phyloP scores from a whole-genome alignment of 2,329 filamentous ascomycete species.

The Cladosporium sp. region DNA sequence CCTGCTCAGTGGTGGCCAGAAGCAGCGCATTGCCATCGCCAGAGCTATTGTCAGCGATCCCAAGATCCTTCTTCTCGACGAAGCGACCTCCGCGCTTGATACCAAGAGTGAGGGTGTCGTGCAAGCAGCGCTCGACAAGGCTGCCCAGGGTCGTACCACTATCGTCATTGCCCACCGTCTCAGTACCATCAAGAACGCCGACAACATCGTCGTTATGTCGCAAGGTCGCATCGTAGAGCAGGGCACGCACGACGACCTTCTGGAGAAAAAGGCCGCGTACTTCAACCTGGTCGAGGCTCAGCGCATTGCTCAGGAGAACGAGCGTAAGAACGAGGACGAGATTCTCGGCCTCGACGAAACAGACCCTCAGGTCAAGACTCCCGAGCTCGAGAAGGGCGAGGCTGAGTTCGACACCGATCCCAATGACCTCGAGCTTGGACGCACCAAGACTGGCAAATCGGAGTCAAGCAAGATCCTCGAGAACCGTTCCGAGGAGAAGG shows the following conservation, averaged over 20 bases:
- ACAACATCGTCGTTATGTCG: constrained; percentile 94
- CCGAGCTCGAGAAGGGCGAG: constrained; percentile 26
- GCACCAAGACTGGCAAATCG: constrained; percentile 47
- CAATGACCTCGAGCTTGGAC: constrained; percentile 56
- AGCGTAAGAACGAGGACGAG: constrained; percentile 50
- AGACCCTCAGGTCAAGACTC: constrained; percentile 22
- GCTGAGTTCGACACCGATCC: constrained; percentile 45
- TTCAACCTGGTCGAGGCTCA: constrained; percentile 83
- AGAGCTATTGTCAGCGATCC: constrained; percentile 85
- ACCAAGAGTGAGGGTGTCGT: constrained; percentile 93
- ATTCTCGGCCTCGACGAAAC: constrained; percentile 26
- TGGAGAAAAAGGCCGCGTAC: constrained; percentile 68
- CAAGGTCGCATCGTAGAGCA: constrained; percentile 84
- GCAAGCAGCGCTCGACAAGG: constrained; percentile 83
- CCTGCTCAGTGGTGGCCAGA: constrained; percentile 87
- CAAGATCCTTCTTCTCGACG: constrained; percentile 85
- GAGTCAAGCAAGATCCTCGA: constrained; percentile 66
- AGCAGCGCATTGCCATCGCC: constrained; percentile 93
- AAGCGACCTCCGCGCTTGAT: constrained; percentile 89
- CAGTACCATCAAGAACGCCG: constrained; percentile 86
- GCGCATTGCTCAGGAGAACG: constrained; percentile 60
- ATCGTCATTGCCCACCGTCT: constrained; percentile 94
- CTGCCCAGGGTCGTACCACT: constrained; percentile 79
- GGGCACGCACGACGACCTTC: constrained; percentile 74
- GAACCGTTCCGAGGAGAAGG: constrained; percentile 44